Conservation (phyloP, 371 early-diverging fungal species). For the Haplosporangium sp. region DNA sequence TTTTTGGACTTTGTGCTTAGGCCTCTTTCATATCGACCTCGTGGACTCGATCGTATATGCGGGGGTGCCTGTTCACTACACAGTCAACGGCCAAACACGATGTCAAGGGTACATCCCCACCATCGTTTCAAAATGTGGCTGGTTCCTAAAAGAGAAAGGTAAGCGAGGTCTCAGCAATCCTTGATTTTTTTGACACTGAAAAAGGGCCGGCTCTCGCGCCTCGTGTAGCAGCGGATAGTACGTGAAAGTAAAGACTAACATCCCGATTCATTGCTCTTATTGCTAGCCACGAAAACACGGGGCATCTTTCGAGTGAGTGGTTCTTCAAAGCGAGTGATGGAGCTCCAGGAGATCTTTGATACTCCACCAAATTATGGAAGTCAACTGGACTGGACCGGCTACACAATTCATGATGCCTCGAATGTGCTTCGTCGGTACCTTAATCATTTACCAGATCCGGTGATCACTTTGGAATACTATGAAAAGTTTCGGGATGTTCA, state of each 20-base stretch:
- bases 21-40: slow-evolving; percentile 51
- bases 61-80: slow-evolving; percentile 41
- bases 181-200: too few species aligned
- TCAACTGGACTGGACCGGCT: slow-evolving; percentile 65
- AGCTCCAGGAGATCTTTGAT: slow-evolving; percentile 68
- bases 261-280: not conserved
- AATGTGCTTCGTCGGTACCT: slow-evolving; percentile 73
- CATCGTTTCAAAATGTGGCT: slow-evolving; percentile 68
- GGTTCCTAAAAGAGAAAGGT: slow-evolving; percentile 67
- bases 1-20: slow-evolving; percentile 6
- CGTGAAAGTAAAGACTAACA: not conserved
- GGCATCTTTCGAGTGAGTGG: slow-evolving; percentile 76
- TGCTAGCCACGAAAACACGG: slow-evolving; percentile 42
- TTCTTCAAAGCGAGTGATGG: slow-evolving; percentile 68
- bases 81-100: slow-evolving; percentile 35
- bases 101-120: slow-evolving; percentile 64
- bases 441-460: slow-evolving; percentile 71
- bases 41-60: slow-evolving; percentile 54
- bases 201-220: too few species aligned
- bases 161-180: too few species aligned
- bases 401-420: slow-evolving; percentile 74
- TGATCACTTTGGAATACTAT: slow-evolving; percentile 66
- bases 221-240: not conserved
- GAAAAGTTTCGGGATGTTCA: slow-evolving; percentile 62
- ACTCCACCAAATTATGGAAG: slow-evolving; percentile 64